Percentiles rank a stretch among this genome's conserved stretches.
These are phyloP conservation scores for Cutaneotrichosporon cyanovorans DNA, from an alignment of 1,284 basidiomycete species.

Conservation along the genomic window DNA sequence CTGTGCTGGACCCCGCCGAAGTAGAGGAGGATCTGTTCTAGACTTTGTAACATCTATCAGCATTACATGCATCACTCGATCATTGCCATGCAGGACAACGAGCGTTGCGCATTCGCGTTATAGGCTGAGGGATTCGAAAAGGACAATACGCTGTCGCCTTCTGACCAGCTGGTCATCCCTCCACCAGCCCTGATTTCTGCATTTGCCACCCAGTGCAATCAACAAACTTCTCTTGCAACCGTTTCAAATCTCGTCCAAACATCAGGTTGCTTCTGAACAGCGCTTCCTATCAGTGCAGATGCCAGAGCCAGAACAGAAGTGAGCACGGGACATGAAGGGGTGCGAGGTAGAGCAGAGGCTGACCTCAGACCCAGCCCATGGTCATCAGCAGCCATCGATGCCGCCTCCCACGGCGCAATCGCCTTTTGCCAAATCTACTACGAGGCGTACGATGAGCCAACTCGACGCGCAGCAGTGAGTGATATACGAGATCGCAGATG, in stretches of 20 bases:
- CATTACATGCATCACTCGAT: not conserved
- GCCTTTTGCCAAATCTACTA: constrained; percentile 43
- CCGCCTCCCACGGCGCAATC: constrained; percentile 40
- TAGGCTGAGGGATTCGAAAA: too few species aligned
- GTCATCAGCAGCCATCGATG: constrained; percentile 34
- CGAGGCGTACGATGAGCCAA: constrained; percentile 41
- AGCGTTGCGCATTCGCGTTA: too few species aligned
- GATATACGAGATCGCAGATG: not conserved
- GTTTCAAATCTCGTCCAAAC: too few species aligned
- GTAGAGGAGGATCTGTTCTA: constrained; percentile 1
- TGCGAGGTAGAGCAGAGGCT: not conserved
- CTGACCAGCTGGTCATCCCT: too few species aligned
- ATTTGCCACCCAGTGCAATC: not conserved
- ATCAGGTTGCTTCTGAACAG: too few species aligned
- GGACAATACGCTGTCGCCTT: too few species aligned
- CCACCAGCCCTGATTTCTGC: too few species aligned
- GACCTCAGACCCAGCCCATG: constrained; percentile 19
- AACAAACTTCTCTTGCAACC: too few species aligned
- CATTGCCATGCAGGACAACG: too few species aligned
- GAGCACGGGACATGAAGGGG: not conserved
- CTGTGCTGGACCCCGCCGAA: not conserved
- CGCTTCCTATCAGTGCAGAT: not conserved
- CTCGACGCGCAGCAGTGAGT: constrained; percentile 29
- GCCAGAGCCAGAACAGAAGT: not conserved
- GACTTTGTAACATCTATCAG: not conserved